A percentile compares a stretch with the other conserved stretches of the same genome.
These are phyloP conservation scores for Lunasporangiospora selenospora DNA, from an alignment of 192 early-diverging fungal genomes.

Conservation along the genomic window DNA sequence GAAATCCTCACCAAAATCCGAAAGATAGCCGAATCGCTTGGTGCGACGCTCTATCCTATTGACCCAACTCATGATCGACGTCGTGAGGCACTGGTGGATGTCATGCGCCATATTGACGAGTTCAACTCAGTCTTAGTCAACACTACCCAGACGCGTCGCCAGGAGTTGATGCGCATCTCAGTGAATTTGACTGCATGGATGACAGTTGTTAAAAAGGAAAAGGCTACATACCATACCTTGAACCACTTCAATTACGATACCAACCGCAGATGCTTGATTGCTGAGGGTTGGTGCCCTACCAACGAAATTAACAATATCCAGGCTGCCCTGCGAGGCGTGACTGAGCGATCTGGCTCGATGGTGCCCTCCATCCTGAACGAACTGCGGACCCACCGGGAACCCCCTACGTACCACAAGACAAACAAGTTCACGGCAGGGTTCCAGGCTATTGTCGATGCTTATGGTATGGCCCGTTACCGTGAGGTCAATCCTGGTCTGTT, in stretches of 20 bases:
- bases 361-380: slow-evolving; percentile 90
- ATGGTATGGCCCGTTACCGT: slow-evolving; percentile 94
- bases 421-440: slow-evolving; percentile 98
- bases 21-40: slow-evolving; percentile 95
- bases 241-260: slow-evolving; percentile 96
- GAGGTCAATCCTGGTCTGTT: slow-evolving; percentile 99
- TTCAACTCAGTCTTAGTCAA: slow-evolving; percentile 84
- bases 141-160: slow-evolving; percentile 82
- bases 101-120: slow-evolving; percentile 89
- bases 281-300: slow-evolving; percentile 98
- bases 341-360: slow-evolving; percentile 77
- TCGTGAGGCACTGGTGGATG: slow-evolving; percentile 79
- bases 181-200: slow-evolving; percentile 90
- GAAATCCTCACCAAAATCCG: slow-evolving; percentile 89
- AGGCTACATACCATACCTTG: slow-evolving; percentile 96
- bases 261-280: slow-evolving; percentile 93
- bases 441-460: slow-evolving; percentile 97
- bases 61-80: slow-evolving; percentile 86
- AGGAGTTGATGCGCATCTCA: slow-evolving; percentile 85
- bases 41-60: slow-evolving; percentile 93
- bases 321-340: slow-evolving; percentile 81
- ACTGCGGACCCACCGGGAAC: slow-evolving; percentile 82
- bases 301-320: slow-evolving; percentile 84
- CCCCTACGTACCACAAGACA: slow-evolving; percentile 93
- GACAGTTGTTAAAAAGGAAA: slow-evolving; percentile 94